These are phyloP conservation scores for Rhodotorula sp. DNA, from an alignment of 1,284 basidiomycete genomes.

Conservation along the genomic window DNA sequence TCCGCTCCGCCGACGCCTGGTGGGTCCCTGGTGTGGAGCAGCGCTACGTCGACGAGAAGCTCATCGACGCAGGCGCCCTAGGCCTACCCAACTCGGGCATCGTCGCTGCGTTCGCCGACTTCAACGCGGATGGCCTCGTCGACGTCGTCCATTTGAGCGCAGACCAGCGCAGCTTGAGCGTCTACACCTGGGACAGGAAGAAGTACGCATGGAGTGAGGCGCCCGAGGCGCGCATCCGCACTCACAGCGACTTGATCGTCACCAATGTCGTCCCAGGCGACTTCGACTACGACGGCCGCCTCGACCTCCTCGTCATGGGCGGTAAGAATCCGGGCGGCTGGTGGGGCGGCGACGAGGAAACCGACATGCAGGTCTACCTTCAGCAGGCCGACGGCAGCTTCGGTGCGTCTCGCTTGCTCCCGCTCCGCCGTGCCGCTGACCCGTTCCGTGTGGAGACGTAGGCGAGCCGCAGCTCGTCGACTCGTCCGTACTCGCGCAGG, in stretches of 20 bases:
- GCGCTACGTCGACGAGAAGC: conserved; percentile 80
- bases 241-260: conserved; percentile 45
- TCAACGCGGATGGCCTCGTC: conserved; percentile 91
- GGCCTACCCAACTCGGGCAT: conserved; percentile 68
- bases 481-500: conserved; percentile 71
- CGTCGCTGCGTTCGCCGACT: conserved; percentile 88
- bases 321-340: conserved; percentile 55
- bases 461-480: conserved; percentile 57
- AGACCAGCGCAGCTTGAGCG: conserved; percentile 70
- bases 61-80: conserved; percentile 77
- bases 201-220: conserved; percentile 64
- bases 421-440: background rate
- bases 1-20: background rate
- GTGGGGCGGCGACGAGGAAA: conserved; percentile 51
- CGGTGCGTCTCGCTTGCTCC: conserved; percentile 4
- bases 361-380: conserved; percentile 70
- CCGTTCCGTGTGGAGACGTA: background rate
- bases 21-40: conserved; percentile 51
- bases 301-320: conserved; percentile 85
- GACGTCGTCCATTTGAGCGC: conserved; percentile 75
- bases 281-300: conserved; percentile 84
- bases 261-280: conserved; percentile 86
- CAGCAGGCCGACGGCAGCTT: conserved; percentile 64
- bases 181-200: conserved; percentile 82
- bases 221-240: conserved; percentile 51